Evolutionary conservation across 352 stramenopile genomes (phyloP), one percentile per base, ranked within the genome.

Genomic region (Hyaloperonospora brassicae): DNA sequence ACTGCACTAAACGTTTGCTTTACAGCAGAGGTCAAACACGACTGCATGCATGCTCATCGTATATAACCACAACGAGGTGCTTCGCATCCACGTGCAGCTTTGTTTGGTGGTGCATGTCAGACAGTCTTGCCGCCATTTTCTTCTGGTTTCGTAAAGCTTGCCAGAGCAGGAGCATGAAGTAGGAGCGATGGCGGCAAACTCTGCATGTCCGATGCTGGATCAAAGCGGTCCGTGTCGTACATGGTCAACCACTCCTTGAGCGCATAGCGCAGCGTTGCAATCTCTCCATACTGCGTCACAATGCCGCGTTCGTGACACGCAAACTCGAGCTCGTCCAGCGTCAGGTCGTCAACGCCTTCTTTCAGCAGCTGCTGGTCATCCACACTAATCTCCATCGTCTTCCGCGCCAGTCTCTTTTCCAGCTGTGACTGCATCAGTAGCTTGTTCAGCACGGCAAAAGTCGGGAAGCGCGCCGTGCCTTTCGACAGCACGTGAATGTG

Each of bases 261-360:
- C 5, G 69, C 76, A 1, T 43, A 44, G 2, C 70, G 76, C 34
- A 90, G 60, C 31, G 55, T 66, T 50, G 80, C 61, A 30, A 86
- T 82, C 17, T 88, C 62, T 35, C 78, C 80, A 55, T 89, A 93
- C 39, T 76, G 75, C 22, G 69, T 66, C 9, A 82, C 65, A 30
- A 93, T 79, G 7, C 83, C 83, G 8, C 83, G 79, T 54, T 93
- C 83, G 50, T 83, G 69, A 23, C 80, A 91, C n/a, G 83, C 83
- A 63, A 93, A 91, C 68, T 89, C 80, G 17, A 93, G 69, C 52
- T 93, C 83, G 43, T 68, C 76, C n/a, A 89, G 70, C 38, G 77
- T 82, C 35, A 93, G 54, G n/a, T 68, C 52, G 17, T 87, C 76
- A 27, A 93, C 70, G 24, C 76, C 78, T 61, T 87, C 75, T 36